Conservation (phyloP, 2,329 filamentous ascomycete genomes). For the Sporothrix brunneoviolacea region DNA sequence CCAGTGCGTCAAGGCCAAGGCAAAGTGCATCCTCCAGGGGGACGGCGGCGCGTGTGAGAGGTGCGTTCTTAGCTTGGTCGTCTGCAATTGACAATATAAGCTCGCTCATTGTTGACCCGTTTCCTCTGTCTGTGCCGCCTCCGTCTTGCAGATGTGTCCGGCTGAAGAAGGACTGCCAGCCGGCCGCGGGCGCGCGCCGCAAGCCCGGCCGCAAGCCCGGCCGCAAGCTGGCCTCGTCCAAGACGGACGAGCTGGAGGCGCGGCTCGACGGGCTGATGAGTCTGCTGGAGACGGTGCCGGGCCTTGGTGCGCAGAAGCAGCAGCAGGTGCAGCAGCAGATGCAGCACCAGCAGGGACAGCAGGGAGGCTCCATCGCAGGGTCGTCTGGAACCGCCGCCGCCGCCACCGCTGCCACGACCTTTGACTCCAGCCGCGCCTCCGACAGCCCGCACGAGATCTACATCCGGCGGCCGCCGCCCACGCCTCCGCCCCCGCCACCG, state of each 20-base stretch:
- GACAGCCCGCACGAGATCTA: slow-evolving; percentile 6
- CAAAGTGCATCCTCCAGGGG: slow-evolving; percentile 9
- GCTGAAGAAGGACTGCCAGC: slow-evolving; percentile 13
- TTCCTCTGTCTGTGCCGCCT: background rate
- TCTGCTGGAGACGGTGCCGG: slow-evolving; percentile 4
- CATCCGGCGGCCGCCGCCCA: background rate
- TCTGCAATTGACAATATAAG: too few relatives aligned
- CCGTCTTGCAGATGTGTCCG: background rate
- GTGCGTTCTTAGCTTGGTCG: too few relatives aligned
- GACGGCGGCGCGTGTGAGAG: slow-evolving; percentile 10
- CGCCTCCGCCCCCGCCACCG: too few relatives aligned
- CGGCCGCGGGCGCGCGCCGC: slow-evolving; percentile 4
- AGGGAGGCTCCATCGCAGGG: too few relatives aligned
- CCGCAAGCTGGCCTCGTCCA: slow-evolving; percentile 1
- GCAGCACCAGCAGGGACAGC: too few relatives aligned
- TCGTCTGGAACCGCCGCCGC: too few relatives aligned
- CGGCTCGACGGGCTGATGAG: slow-evolving; percentile 12
- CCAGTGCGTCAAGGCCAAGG: slow-evolving; percentile 14
- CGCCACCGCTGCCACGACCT: too few relatives aligned
- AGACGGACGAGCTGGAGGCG: slow-evolving; percentile 10
- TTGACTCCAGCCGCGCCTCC: background rate
- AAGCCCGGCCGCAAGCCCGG: slow-evolving; percentile 12
- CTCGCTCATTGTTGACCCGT: too few relatives aligned
- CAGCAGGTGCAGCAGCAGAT: background rate
- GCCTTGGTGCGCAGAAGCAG: background rate